phyloP scores from a whole-genome alignment of 1,284 basidiomycete genomes.

The Ceratobasidium sp. region DNA sequence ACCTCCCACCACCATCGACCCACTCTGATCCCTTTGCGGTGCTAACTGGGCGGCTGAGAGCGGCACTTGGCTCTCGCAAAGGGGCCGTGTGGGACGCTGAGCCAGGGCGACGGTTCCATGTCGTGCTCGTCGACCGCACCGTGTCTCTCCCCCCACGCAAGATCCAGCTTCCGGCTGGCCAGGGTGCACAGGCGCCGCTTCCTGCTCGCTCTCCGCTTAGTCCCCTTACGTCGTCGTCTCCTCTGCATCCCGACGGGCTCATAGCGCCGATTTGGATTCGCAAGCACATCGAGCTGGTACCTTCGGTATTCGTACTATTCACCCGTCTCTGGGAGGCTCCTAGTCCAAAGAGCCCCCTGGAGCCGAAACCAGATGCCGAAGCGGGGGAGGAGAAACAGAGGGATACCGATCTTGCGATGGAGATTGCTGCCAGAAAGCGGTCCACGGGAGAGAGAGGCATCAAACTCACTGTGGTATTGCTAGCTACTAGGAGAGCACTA shows the following conservation, averaged over 20 bases:
- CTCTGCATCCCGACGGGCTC: constrained; percentile 92
- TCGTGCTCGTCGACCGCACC: constrained; percentile 73
- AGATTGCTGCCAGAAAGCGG: constrained; percentile 83
- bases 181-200: constrained; percentile 8
- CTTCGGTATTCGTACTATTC: constrained; percentile 93
- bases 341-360: constrained; percentile 56
- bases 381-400: constrained; percentile 73
- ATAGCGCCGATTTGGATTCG: constrained; percentile 97
- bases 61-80: constrained; percentile 71
- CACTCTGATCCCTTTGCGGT: constrained; percentile 59
- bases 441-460: constrained; percentile 85
- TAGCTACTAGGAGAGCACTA: constrained; percentile 85
- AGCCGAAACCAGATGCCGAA: constrained; percentile 65
- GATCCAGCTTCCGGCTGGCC: constrained; percentile 65
- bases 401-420: constrained; percentile 80
- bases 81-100: constrained; percentile 57
- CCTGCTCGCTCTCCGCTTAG: constrained; percentile 85
- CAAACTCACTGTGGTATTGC: constrained; percentile 94
- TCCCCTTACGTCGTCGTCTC: constrained; percentile 86
- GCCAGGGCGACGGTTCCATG: constrained; percentile 74
- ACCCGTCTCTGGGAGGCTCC: constrained; percentile 79
- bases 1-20: constrained; percentile 21
- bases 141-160: constrained; percentile 80
- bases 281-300: constrained; percentile 91
- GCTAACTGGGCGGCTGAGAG: constrained; percentile 65